Base-by-base conservation (phyloP, 2,329 filamentous ascomycete genomes). In the Pyricularia grisea region DNA sequence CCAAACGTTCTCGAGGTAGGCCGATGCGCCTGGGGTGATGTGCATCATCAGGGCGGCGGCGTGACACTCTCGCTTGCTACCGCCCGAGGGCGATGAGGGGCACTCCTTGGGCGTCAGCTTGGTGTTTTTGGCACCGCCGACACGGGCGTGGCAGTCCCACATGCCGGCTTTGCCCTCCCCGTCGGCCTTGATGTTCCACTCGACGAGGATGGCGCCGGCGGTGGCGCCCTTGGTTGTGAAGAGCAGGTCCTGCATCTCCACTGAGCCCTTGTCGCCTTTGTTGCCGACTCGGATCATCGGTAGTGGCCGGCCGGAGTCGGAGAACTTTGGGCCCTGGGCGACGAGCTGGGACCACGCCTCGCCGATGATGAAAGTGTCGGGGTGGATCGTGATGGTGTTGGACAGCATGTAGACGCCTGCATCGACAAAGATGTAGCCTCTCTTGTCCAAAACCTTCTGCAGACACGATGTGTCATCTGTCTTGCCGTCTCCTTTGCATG, bases 281-380 rank as follows among this genome's bases (percentile, higher is more conserved):
- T 84, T 75, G 28, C 90, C 91, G 65, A 93, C 82, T 74, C 89
- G 85, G 73, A 92, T 86, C 72, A 90, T 85, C 4, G 89, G 85
- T 69, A 85, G 82, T 1, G 90, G 91, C 71, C 88, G 36, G 20
- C 60, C 36, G 30, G 50, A 28, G 42, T 69, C 64, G 2, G 63
- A 90, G 78, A 92, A 92, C 68, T 83, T 81, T 10, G 75, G 76
- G 25, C 77, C 74, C 28, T 87, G 88, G 27, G 84, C 82, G 80
- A 91, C 87, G 75, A 92, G 85, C 71, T 91, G 79, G 11, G 90
- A 87, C 88, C 88, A 92, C 72, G 90, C 85, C 75, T 92, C 88
- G 72, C 90, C 90, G 27, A 86, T 86, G 71, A 92, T 90, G 76
- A 85, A 87, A 77, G 89, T 84, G 70, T 87, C 83, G 74, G 84